Evolutionary conservation across 148 eudicot species (phyloP).

Genomic region (Fagopyrum esculentum): DNA sequence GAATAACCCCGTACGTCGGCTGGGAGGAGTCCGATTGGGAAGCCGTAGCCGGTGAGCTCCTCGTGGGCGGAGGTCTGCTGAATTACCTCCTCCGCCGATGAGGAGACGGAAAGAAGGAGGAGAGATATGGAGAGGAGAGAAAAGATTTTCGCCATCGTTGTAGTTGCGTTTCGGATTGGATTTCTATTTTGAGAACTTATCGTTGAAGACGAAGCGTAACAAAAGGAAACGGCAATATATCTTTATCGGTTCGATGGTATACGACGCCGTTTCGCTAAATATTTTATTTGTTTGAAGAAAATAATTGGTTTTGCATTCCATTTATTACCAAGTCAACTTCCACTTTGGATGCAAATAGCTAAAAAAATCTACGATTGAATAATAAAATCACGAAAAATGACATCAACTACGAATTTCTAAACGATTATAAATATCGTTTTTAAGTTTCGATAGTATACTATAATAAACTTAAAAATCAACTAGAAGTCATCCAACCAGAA

Average conservation of each 20-base stretch:
- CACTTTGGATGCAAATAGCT: too few species aligned
- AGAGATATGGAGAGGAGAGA: constrained; percentile 21
- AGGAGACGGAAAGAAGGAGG: constrained; percentile 22
- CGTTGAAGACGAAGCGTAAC: constrained; percentile 7
- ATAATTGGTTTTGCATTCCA: too few species aligned
- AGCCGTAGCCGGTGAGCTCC: constrained; percentile 53
- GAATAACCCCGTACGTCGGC: constrained; percentile 39
- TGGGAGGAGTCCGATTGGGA: constrained; percentile 88
- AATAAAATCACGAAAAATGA: too few species aligned
- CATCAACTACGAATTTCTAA: too few species aligned
- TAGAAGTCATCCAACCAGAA: too few species aligned
- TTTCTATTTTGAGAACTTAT: not conserved
- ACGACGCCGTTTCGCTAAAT: not conserved
- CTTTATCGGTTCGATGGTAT: not conserved
- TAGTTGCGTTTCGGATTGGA: not conserved
- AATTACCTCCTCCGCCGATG: constrained; percentile 14
- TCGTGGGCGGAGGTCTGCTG: constrained; percentile 40
- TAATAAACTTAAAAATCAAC: too few species aligned
- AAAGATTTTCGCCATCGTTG: constrained; percentile 28
- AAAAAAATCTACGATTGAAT: too few species aligned
- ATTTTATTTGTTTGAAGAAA: too few species aligned
- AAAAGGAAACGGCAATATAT: not conserved
- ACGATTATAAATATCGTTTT: too few species aligned
- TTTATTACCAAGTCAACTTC: too few species aligned
- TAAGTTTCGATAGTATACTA: too few species aligned